Evolutionary conservation across 225 moss, liverwort and hornwort species (phyloP).

Genomic region (Marchantia polymorpha): DNA sequence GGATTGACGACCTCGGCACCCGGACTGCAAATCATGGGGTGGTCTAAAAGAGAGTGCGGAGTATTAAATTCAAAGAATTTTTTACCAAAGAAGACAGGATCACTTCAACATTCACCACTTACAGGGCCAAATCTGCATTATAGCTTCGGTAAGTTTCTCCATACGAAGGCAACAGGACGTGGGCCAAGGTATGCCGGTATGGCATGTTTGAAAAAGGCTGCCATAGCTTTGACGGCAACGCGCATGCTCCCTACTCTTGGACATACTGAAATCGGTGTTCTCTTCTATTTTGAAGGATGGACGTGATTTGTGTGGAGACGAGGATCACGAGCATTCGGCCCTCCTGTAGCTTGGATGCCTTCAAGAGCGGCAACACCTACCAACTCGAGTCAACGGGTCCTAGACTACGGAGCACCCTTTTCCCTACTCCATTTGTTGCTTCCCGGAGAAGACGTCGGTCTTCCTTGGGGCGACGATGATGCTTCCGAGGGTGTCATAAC

Average conservation of each 20-base stretch:
- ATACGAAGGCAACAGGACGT: too few species aligned
- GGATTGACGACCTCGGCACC: too few species aligned
- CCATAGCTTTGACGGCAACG: background rate
- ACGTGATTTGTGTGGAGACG: background rate
- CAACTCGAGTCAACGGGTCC: background rate
- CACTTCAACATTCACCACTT: too few species aligned
- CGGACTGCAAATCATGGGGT: too few species aligned
- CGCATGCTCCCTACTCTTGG: background rate
- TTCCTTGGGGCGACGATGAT: background rate
- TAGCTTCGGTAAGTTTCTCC: too few species aligned
- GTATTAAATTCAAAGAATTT: too few species aligned
- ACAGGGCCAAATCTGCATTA: too few species aligned
- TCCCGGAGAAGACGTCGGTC: conserved; percentile 12
- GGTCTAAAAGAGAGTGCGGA: too few species aligned
- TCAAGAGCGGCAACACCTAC: background rate
- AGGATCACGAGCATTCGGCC: background rate
- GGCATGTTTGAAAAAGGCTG: background rate
- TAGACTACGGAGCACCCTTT: background rate
- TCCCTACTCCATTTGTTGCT: conserved; percentile 1
- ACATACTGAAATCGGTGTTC: background rate
- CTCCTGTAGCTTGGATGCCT: background rate
- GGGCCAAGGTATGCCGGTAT: too few species aligned
- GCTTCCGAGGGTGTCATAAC: conserved; percentile 7
- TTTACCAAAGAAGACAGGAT: too few species aligned
- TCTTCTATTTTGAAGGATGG: background rate